phyloP scores from a whole-genome alignment of 768 basidiomycete species.

The Lactarius tabidus region DNA sequence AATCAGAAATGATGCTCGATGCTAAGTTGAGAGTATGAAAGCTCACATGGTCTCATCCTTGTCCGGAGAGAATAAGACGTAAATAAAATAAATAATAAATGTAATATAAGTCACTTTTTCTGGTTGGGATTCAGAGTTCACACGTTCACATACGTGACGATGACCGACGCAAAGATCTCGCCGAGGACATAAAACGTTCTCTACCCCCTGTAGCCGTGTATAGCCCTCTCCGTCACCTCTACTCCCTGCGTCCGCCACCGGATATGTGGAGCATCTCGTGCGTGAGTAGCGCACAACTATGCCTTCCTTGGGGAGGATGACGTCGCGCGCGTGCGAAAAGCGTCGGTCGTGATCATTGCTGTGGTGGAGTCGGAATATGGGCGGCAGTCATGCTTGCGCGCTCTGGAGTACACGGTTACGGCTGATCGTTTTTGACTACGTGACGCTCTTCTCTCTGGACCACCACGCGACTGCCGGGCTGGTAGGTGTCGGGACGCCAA shows the following conservation, averaged over 20 bases:
- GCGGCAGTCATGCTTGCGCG: conserved; percentile 89
- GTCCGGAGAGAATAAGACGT: no score
- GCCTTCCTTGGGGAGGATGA: conserved; percentile 89
- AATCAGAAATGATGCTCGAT: no score
- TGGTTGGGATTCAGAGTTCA: no score
- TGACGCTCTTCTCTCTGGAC: conserved; percentile 92
- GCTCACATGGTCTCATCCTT: no score
- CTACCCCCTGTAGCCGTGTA: conserved; percentile 30
- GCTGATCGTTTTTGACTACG: conserved; percentile 93
- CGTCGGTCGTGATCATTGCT: conserved; percentile 83
- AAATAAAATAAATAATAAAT: no score
- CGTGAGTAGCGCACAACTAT: conserved; percentile 92
- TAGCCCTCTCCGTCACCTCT: conserved; percentile 5
- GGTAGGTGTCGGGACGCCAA: conserved; percentile 91
- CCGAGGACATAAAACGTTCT: conserved; percentile 53
- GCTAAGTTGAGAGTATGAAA: no score
- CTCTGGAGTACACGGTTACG: conserved; percentile 82
- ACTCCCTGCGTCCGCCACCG: conserved; percentile 17
- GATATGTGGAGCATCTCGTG: conserved; percentile 77
- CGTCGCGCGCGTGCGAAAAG: conserved; percentile 71
- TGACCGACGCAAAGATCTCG: conserved; percentile 53
- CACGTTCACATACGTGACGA: no score
- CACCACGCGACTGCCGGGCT: conserved; percentile 87
- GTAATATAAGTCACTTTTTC: no score
- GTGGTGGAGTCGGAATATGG: conserved; percentile 97